Conservation (phyloP, 805 yeast species). For the Middelhovenomyces tepae region DNA sequence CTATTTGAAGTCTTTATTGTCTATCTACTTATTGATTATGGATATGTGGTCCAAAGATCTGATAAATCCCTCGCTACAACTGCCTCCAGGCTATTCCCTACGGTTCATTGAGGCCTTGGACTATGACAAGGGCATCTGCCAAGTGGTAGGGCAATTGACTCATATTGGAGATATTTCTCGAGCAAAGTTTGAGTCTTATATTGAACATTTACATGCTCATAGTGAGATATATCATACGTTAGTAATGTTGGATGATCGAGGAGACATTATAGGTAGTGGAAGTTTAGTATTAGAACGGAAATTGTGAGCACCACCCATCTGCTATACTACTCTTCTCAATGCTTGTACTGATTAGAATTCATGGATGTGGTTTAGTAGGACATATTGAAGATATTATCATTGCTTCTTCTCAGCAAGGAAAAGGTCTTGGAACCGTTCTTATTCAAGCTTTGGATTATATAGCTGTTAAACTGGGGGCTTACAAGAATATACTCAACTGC, state of each 20-base stretch:
- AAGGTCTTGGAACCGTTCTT: slow-evolving; percentile 12
- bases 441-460: slow-evolving; percentile 10
- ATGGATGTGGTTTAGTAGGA: slow-evolving; percentile 14
- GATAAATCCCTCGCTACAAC: too few relatives aligned
- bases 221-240: slow-evolving; percentile 6
- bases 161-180: slow-evolving; percentile 10
- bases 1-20: too few relatives aligned
- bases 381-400: slow-evolving; percentile 17
- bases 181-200: slow-evolving; percentile 8
- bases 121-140: slow-evolving; percentile 11
- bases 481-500: slow-evolving; percentile 16
- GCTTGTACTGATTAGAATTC: slow-evolving; percentile 6
- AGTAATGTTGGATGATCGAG: slow-evolving; percentile 8
- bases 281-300: slow-evolving; percentile 13
- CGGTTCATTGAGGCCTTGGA: slow-evolving; percentile 11
- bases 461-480: slow-evolving; percentile 12
- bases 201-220: slow-evolving; percentile 5
- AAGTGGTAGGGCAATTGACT: slow-evolving; percentile 13
- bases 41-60: too few relatives aligned
- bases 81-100: slow-evolving; percentile 11
- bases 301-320: slow-evolving; percentile 4
- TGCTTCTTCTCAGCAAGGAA: slow-evolving; percentile 10
- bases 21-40: too few relatives aligned
- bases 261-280: slow-evolving; percentile 13
- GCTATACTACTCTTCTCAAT: background rate